Percentiles rank a stretch among this genome's conserved stretches.
Evolutionary conservation across 169 alveolate genomes (phyloP).

Genomic region (Plasmodium knowlesi): DNA sequence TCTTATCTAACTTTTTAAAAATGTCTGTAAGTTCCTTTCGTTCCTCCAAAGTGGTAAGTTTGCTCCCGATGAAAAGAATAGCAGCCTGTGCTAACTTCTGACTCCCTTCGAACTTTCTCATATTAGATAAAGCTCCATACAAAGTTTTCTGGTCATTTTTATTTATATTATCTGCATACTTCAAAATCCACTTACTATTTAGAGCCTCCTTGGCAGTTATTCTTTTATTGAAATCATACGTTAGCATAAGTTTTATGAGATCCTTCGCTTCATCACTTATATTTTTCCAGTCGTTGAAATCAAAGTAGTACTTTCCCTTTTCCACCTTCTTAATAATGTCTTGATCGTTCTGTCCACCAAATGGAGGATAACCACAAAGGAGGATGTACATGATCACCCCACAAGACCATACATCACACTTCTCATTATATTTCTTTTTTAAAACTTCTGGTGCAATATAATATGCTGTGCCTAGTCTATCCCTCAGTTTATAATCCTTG

Average conservation of each 20-base stretch:
- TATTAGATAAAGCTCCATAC: conserved; percentile 86
- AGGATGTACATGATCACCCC: conserved; percentile 91
- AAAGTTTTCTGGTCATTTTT: conserved; percentile 83
- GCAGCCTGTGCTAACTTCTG: conserved; percentile 92
- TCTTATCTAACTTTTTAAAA: conserved; percentile 90
- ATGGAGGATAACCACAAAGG: conserved; percentile 93
- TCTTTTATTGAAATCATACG: conserved; percentile 90
- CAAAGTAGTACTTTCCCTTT: conserved; percentile 88
- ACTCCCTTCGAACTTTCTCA: conserved; percentile 87
- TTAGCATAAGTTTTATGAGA: conserved; percentile 90
- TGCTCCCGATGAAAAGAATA: conserved; percentile 87
- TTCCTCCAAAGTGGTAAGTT: conserved; percentile 91
- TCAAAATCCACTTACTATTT: conserved; percentile 92
- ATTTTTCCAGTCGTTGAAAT: conserved; percentile 83
- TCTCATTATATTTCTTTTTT: conserved; percentile 88
- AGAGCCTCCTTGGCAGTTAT: conserved; percentile 93
- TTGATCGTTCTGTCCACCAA: conserved; percentile 92
- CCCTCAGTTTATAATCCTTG: conserved; percentile 81
- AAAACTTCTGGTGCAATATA: conserved; percentile 93
- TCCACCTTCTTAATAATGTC: conserved; percentile 91
- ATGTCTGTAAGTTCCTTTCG: conserved; percentile 89
- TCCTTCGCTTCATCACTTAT: conserved; percentile 94
- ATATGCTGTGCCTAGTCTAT: conserved; percentile 91
- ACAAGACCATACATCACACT: conserved; percentile 93
- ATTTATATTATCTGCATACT: conserved; percentile 79